phyloP scores from a whole-genome alignment of 2,329 filamentous ascomycete species.

The Cladorrhinum sp. region DNA sequence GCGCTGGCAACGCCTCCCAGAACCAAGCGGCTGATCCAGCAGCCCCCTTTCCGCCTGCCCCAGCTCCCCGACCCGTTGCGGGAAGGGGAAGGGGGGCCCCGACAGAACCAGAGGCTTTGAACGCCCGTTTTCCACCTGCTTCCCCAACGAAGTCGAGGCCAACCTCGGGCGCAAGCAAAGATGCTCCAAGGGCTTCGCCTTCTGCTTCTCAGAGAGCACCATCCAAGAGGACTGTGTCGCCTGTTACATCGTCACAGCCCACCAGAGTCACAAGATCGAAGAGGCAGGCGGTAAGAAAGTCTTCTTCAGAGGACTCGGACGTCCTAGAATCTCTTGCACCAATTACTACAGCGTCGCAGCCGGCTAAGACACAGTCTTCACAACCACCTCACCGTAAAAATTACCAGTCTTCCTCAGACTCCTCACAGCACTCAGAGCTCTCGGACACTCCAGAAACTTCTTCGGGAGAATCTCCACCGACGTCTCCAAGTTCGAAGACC shows the following conservation, averaged over 20 bases:
- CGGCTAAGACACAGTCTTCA: not conserved
- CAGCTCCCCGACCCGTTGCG: not conserved
- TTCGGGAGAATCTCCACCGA: not conserved
- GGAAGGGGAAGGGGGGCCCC: slow-evolving; percentile 14
- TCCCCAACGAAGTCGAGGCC: too few relatives aligned
- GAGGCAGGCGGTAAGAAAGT: not conserved
- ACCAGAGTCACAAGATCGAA: not conserved
- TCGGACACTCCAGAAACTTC: not conserved
- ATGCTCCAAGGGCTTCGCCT: not conserved
- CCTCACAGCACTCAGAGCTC: not conserved
- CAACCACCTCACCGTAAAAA: not conserved
- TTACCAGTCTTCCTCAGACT: not conserved
- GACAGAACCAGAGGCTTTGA: not conserved
- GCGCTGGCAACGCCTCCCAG: not conserved
- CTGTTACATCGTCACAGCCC: not conserved
- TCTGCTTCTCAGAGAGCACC: not conserved
- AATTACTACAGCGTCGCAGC: not conserved
- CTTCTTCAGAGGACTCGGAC: not conserved
- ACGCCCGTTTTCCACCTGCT: too few relatives aligned
- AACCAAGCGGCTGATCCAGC: not conserved
- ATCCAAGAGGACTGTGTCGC: not conserved
- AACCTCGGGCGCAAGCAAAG: too few relatives aligned
- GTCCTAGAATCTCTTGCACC: not conserved
- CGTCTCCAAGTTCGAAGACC: not conserved
- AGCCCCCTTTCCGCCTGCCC: not conserved